Conservation (phyloP, 2,329 filamentous ascomycete genomes). For the Colletotrichum sp. region DNA sequence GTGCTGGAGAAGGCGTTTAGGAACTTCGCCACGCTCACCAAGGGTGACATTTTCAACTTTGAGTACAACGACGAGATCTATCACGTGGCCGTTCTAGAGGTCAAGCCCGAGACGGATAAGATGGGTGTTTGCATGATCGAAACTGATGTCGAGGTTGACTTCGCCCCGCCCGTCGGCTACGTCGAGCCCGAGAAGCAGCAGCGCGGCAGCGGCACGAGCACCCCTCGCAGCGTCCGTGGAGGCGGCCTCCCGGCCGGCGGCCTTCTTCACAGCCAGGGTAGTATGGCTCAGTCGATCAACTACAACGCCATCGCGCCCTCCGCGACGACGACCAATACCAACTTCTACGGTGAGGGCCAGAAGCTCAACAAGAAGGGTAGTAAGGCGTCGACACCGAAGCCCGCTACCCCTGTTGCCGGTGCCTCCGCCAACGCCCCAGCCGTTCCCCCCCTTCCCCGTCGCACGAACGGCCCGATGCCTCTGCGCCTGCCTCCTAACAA, state of each 20-base stretch:
- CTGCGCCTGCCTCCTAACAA: conserved; percentile 86
- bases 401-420: conserved; percentile 73
- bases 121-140: conserved; percentile 94
- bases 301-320: conserved; percentile 88
- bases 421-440: conserved; percentile 46
- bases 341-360: conserved; percentile 82
- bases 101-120: conserved; percentile 83
- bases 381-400: conserved; percentile 75
- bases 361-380: conserved; percentile 84
- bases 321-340: conserved; percentile 71
- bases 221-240: conserved; percentile 71
- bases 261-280: conserved; percentile 81
- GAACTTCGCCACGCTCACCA: conserved; percentile 92
- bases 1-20: conserved; percentile 96
- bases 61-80: conserved; percentile 95
- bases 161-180: conserved; percentile 92
- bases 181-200: conserved; percentile 76
- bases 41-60: conserved; percentile 95
- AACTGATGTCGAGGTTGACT: conserved; percentile 96
- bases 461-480: conserved; percentile 82
- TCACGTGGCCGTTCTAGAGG: conserved; percentile 90
- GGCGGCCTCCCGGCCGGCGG: conserved; percentile 71
- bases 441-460: conserved; percentile 36
- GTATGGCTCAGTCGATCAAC: conserved; percentile 98
- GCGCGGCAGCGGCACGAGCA: conserved; percentile 78